Conservation (phyloP, 768 basidiomycete species). For the Tylopilus sp. region DNA sequence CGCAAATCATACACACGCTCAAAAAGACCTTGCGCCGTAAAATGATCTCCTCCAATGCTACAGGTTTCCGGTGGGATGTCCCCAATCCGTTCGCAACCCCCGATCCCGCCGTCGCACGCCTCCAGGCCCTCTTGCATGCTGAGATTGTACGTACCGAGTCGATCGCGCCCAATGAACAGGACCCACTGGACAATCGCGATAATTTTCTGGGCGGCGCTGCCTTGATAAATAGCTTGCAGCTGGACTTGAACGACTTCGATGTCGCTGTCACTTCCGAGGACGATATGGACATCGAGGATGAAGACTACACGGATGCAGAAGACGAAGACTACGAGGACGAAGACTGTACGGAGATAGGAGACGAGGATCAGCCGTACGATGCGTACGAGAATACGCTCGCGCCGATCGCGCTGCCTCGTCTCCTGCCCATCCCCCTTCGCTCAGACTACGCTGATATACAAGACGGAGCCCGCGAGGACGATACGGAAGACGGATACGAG, state of each 20-base stretch:
- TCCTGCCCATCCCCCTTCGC: constrained; percentile 3
- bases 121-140: neutral
- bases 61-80: constrained; percentile 13
- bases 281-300: neutral
- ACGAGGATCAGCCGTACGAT: neutral
- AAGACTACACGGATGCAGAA: neutral
- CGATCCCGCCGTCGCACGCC: neutral
- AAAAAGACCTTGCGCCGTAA: neutral
- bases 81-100: no score
- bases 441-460: no score
- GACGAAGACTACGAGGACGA: neutral
- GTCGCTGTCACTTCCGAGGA: neutral
- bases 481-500: no score
- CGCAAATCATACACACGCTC: neutral
- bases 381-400: neutral
- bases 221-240: no score
- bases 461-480: no score
- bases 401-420: constrained; percentile 5
- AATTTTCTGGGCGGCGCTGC: no score
- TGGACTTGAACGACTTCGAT: no score
- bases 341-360: neutral
- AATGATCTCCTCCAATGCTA: no score
- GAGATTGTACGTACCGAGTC: neutral
- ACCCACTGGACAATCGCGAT: neutral
- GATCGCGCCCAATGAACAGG: neutral